Conservation (phyloP, 345 rosid species). For the Firmiana major region DNA sequence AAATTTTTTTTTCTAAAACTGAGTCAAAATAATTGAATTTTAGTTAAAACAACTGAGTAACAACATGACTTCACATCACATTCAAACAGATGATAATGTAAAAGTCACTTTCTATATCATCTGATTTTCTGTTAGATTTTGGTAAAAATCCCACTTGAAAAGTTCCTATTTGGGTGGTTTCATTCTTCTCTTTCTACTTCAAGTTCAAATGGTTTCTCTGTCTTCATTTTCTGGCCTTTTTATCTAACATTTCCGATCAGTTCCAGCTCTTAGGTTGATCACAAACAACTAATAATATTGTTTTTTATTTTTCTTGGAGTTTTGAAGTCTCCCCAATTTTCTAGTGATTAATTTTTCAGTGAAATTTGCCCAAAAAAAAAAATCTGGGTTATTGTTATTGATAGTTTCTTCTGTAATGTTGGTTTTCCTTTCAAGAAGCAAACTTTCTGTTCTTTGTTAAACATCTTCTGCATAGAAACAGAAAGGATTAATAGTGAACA, state of each 20-base stretch:
- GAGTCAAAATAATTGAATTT: too few species aligned
- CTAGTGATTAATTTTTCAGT: background rate
- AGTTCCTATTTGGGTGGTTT: constrained; percentile 18
- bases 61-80: background rate
- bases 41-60: background rate
- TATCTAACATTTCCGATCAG: background rate
- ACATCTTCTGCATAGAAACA: background rate
- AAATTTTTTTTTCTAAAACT: background rate
- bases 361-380: background rate
- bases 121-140: constrained; percentile 31
- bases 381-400: constrained; percentile 29
- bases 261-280: background rate
- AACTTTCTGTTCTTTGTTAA: constrained; percentile 3
- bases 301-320: background rate
- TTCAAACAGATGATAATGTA: background rate
- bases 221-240: constrained; percentile 9
- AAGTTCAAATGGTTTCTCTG: constrained; percentile 16
- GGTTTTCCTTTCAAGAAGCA: constrained; percentile 10
- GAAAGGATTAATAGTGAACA: constrained; percentile 6
- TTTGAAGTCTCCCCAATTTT: background rate
- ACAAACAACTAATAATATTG: background rate
- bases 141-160: constrained; percentile 18
- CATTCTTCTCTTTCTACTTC: constrained; percentile 19
- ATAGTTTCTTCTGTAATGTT: background rate
- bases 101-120: constrained; percentile 12